Base-by-base conservation (phyloP, 257 asterid species). In the Solanum clarkiae region DNA sequence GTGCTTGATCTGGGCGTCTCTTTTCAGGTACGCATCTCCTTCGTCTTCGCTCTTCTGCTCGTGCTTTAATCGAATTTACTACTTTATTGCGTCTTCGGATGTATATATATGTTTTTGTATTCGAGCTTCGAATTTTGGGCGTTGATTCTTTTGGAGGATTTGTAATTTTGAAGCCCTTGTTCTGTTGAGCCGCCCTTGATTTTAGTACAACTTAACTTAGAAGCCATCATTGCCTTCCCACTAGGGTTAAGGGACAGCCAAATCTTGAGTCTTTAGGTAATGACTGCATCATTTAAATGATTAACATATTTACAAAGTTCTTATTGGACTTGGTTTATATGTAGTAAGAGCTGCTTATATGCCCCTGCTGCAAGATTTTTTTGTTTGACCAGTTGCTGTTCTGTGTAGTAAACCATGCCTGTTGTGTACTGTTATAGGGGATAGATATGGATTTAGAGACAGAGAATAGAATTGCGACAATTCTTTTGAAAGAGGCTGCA, bases 401-500 rank as follows among this genome's bases (percentile, higher is more conserved):
- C 18, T 77, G 63, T 5, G 7, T 44, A 3, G 55, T 71, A 5
- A 70, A 42, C 29, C 54, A 20, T 72, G 80, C 56, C 12, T 72
- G 36, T 44, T 72, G 56, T 72, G 57, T 20, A 45, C 3, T 79
- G 26, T 9, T 26, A 26, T 79, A 79, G 87, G 74, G 84, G 69
- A 59, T 70, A 54, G 49, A 62, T 75, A 96, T 96, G 99, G 98
- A 96, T 90, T 90, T 96, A 89, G 96, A 91, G 85, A 94, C 98
- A 11, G 99, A 94, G 83, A 94, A 97, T 85, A 88, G 94, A 89
- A 97, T 97, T 82, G 98, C 98, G 66, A 88, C 96, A 56, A 90
- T 95, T 88, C 95, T 97, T 47, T 65, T 94, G 89, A 92, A 91
- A 86, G 98, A 95, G 89, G 98, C 98, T 4, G 98, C 94, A n/a